A percentile compares a stretch with the other conserved stretches of the same genome.
Conservation (phyloP, 23 red algal species). For the Cyanidium caldarium region DNA sequence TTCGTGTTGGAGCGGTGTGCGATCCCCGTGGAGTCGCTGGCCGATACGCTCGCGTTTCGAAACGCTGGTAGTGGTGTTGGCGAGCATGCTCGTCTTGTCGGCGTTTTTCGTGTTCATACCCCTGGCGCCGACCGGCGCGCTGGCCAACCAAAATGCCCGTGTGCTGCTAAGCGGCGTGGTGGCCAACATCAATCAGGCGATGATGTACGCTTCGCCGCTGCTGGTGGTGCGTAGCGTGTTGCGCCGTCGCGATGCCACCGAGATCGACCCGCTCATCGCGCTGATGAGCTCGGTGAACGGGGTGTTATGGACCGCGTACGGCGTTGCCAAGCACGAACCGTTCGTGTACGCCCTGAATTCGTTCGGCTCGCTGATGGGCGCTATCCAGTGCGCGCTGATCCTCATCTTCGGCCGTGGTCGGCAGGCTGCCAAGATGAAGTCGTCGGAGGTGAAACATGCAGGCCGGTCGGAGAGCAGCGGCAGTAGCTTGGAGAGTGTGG, state of each 20-base stretch:
- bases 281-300: constrained; percentile 13
- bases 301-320: constrained; percentile 16
- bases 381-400: not conserved
- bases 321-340: constrained; percentile 7
- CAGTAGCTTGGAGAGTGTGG: too few relatives aligned
- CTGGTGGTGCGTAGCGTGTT: not conserved
- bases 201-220: constrained; percentile 13
- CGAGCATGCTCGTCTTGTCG: not conserved
- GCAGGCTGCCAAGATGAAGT: too few relatives aligned
- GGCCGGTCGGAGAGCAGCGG: too few relatives aligned
- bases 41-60: not conserved
- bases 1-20: not conserved
- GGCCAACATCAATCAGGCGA: not conserved
- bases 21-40: not conserved
- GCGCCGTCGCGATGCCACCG: constrained; percentile 2
- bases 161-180: constrained; percentile 4
- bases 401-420: constrained; percentile 1
- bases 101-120: not conserved
- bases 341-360: constrained; percentile 14
- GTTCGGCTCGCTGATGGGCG: constrained; percentile 5
- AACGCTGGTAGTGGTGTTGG: not conserved
- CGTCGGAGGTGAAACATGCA: too few relatives aligned
- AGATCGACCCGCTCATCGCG: constrained; percentile 1
- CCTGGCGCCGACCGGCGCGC: not conserved
- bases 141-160: not conserved